Evolutionary conservation across 208 protist species (phyloP).

Genomic region (Trypanosomatidae sp.): DNA sequence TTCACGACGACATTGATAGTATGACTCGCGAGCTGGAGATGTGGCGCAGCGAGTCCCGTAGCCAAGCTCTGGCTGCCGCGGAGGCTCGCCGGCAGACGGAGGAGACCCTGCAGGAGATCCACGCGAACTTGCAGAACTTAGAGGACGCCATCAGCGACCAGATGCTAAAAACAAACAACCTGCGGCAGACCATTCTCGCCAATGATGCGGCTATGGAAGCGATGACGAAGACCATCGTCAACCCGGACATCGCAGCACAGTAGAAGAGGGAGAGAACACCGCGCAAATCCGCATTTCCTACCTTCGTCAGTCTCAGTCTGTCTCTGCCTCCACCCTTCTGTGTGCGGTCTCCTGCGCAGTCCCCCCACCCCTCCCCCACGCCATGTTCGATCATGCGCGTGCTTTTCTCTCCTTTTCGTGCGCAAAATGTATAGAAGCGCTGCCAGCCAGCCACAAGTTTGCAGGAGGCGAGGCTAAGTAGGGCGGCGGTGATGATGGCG

Average conservation of each 20-base stretch:
- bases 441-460: not conserved
- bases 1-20: constrained; percentile 90
- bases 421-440: not conserved
- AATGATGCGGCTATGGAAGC: constrained; percentile 80
- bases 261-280: not conserved
- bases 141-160: constrained; percentile 90
- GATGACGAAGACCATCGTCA: constrained; percentile 88
- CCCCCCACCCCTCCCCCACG: not conserved
- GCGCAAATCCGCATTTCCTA: not conserved
- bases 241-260: constrained; percentile 51
- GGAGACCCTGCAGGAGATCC: constrained; percentile 81
- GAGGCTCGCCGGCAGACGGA: constrained; percentile 82
- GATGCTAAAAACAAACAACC: constrained; percentile 83
- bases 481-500: not conserved
- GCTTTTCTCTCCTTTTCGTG: not conserved
- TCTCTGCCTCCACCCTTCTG: not conserved
- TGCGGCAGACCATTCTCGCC: constrained; percentile 72
- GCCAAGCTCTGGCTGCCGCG: constrained; percentile 70
- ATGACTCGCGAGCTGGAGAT: constrained; percentile 90
- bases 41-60: constrained; percentile 88
- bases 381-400: not conserved
- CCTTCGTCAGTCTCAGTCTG: not conserved
- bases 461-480: not conserved
- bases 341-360: not conserved
- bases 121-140: constrained; percentile 77